Evolutionary conservation across 1,284 basidiomycete species (phyloP), one percentile per base, ranked within the genome.

Genomic region (Phellopilus nigrolimitatus): DNA sequence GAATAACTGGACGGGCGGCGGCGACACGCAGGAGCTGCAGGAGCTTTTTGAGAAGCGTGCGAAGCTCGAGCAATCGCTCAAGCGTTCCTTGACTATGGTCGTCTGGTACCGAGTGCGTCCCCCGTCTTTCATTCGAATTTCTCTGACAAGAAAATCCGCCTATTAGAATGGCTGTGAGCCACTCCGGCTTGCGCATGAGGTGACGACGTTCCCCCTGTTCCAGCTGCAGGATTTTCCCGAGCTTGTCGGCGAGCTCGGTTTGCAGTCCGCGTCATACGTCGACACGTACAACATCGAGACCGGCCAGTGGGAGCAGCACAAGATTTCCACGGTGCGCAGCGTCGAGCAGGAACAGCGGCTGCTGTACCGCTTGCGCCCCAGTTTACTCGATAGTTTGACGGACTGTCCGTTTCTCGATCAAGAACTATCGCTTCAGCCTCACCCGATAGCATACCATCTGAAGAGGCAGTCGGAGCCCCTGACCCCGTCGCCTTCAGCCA

Each of bases 161-260:
- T 36, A 36, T 30, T 59, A 84, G 82, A 68, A 76, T 12, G 72
- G 74, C 55, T 68, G 66, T n/a, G 74, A 78, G 47, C 82, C 83
- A 3, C 71, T 85, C 36, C 74, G 83, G 2, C 67, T 85, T 15
- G 75, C 76, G 15, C 75, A 78, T 54, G 75, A 75, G 56, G 71
- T 84, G 38, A 66, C 77, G 0, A 80, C 79, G 0, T 85, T 84
- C 57, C 82, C 83, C 0, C 72, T 78, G 28, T 82, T 85, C 61
- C 76, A 76, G 40, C 69, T 84, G n/a, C 72, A 76, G 4, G 68
- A 71, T 19, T 72, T 80, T 56, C 64, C 69, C 21, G 65, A 74
- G 31, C 68, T 86, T 48, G 70, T 79, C 3, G 60, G 67, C 2
- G 76, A 80, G 55, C 71, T 85, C 15, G 73, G 73, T 6, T 66